A percentile compares a stretch with the other conserved stretches of the same genome.
Evolutionary conservation across 2,329 filamentous ascomycete species (phyloP).

Genomic region (Alternaria novae-zelandiae): DNA sequence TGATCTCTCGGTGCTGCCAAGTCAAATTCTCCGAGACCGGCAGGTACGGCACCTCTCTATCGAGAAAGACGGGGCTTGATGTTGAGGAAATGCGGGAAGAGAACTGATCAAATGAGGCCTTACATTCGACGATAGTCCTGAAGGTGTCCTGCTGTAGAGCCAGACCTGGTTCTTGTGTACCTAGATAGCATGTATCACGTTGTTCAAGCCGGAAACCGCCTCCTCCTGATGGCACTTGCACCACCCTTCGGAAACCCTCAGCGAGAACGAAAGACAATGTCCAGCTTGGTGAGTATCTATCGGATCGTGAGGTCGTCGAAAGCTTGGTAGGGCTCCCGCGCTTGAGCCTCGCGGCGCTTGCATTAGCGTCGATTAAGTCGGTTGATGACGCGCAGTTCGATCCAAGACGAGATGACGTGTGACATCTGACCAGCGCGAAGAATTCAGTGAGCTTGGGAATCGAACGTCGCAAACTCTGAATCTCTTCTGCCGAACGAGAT

Average conservation of each 20-base stretch:
- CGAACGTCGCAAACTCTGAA: neutral
- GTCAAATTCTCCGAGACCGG: neutral
- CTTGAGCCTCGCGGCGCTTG: slow-evolving; percentile 1
- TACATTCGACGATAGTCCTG: neutral
- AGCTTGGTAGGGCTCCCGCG: neutral
- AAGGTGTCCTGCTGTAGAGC: neutral
- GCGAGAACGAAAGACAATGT: neutral
- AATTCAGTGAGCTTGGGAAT: neutral
- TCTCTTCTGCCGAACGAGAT: neutral
- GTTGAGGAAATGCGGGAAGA: neutral
- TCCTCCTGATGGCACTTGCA: neutral
- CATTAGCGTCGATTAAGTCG: slow-evolving; percentile 9
- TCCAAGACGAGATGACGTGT: slow-evolving; percentile 20
- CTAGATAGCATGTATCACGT: neutral
- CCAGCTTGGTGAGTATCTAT: neutral
- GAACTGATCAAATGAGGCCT: neutral
- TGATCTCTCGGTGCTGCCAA: neutral
- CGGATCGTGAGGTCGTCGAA: neutral
- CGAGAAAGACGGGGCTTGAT: neutral
- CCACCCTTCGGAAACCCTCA: neutral
- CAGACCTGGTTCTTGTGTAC: neutral
- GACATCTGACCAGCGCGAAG: slow-evolving; percentile 1
- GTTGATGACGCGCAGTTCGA: slow-evolving; percentile 19
- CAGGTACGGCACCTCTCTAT: neutral
- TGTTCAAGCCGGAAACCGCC: neutral